Evolutionary conservation across 2,329 filamentous ascomycete species (phyloP), one percentile per base, ranked within the genome.

Genomic region (Xylaria sp.): DNA sequence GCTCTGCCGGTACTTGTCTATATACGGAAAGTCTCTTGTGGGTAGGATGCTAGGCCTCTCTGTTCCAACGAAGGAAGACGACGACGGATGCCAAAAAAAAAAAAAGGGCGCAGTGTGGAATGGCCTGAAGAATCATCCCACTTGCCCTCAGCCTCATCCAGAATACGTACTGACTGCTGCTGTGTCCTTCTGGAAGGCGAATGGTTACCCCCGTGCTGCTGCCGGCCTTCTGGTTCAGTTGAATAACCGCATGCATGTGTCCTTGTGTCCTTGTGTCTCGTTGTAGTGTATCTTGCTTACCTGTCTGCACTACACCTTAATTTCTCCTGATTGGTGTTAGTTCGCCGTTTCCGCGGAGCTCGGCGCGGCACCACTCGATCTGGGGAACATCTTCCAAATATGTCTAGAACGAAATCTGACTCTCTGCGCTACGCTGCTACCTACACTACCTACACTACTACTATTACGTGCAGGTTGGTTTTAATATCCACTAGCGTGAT

Each of bases 141-240:
- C 61, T 58, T 65, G 39, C n/a, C 69, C 66, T 74, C 70, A 71
- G 71, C 70, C 70, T 74, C 72, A 59, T 61, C 63, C 68, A 57
- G 65, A 62, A 63, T 61, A 66, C 66, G 49, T 51, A 51, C 13
- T 51, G 17, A 11, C n/a, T 64, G 31, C 39, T 20, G 49, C 13
- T 42, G 62, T 69, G 66, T 61, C 57, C 64, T 66, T 64, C 60
- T 57, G 68, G 62, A 63, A 68, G 56, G 38, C 45, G 63, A 55
- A 42, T 62, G 29, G 20, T 25, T 22, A 22, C 22, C 55, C 59
- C 31, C 27, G 59, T 50, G 49, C 54, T 53, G 54, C 50, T 57
- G 39, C 69, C 59, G 67, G 42, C 57, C 59, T 62, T 59, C 50
- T 62, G 69, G 54, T 65, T 57, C 55, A 61, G 60, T 64, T 68